Percentiles rank a stretch among this genome's conserved stretches.
Evolutionary conservation across 2,329 filamentous ascomycete genomes (phyloP).

Genomic region (Penicillium digitatum): DNA sequence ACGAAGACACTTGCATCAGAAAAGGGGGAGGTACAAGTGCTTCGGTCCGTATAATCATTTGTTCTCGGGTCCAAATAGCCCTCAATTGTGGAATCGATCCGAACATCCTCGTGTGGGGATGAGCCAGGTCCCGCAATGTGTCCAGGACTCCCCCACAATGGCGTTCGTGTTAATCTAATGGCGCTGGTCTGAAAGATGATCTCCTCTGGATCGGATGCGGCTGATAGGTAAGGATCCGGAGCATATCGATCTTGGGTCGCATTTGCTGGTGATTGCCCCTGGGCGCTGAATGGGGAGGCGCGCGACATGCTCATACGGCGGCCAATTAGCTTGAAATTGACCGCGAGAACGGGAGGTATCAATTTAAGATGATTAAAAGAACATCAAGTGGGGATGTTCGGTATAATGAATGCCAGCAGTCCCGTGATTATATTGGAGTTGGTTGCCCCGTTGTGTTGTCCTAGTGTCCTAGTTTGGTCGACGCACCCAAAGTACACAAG

Average conservation of each 20-base stretch:
- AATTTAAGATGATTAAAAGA: not conserved
- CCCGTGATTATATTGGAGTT: not conserved
- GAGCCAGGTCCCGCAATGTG: conserved; percentile 15
- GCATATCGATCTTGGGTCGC: conserved; percentile 32
- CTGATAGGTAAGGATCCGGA: conserved; percentile 40
- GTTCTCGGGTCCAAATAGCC: conserved; percentile 8
- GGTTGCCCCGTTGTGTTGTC: not conserved
- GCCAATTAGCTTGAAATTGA: not conserved
- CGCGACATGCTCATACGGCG: conserved; percentile 20
- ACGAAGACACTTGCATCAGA: conserved; percentile 11
- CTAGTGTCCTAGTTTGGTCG: not conserved
- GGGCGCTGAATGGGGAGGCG: conserved; percentile 19
- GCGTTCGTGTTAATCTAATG: conserved; percentile 34
- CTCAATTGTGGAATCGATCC: conserved; percentile 14
- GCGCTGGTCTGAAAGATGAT: conserved; percentile 32
- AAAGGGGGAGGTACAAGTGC: conserved; percentile 9
- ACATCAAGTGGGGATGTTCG: not conserved
- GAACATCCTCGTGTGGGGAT: conserved; percentile 13
- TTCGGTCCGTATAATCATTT: conserved; percentile 11
- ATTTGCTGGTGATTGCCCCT: conserved; percentile 22
- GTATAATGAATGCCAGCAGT: not conserved
- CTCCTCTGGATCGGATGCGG: conserved; percentile 39
- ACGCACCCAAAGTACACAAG: not conserved
- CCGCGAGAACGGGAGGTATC: not conserved
- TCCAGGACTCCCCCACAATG: conserved; percentile 20